Evolutionary conservation across 2,329 filamentous ascomycete species (phyloP).

Genomic region (Eurotiales sp.): DNA sequence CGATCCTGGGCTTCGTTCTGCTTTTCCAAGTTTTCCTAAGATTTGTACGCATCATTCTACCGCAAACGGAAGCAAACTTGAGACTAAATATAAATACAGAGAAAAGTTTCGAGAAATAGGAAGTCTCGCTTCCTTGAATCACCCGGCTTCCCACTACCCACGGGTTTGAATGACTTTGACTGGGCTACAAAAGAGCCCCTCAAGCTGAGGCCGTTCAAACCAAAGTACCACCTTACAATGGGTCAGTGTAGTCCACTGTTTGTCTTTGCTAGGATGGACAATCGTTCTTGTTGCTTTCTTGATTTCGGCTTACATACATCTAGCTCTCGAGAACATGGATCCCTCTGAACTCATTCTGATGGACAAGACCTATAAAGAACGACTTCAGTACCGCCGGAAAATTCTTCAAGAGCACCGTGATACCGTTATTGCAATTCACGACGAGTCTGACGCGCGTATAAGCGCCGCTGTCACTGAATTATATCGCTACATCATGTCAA

Average conservation of each 20-base stretch:
- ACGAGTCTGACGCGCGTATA: slow-evolving; percentile 36
- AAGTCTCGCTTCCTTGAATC: slow-evolving; percentile 14
- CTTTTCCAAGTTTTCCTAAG: slow-evolving; percentile 7
- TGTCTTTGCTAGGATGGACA: not conserved
- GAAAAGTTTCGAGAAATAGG: not conserved
- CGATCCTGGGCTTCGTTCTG: not conserved
- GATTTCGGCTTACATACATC: not conserved
- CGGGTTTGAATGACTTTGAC: slow-evolving; percentile 47
- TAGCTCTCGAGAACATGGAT: slow-evolving; percentile 52
- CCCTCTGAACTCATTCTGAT: slow-evolving; percentile 56
- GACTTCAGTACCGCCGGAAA: slow-evolving; percentile 48
- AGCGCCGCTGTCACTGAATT: slow-evolving; percentile 52
- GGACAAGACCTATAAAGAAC: slow-evolving; percentile 56
- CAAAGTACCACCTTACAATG: slow-evolving; percentile 63
- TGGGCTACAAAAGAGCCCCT: slow-evolving; percentile 51
- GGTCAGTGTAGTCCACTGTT: slow-evolving; percentile 37
- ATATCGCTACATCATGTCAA: slow-evolving; percentile 52
- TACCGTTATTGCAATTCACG: slow-evolving; percentile 38
- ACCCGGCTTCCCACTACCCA: slow-evolving; percentile 13
- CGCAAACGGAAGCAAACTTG: too few relatives aligned
- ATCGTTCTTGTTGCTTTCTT: not conserved
- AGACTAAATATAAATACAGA: too few relatives aligned
- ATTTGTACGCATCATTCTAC: slow-evolving; percentile 4
- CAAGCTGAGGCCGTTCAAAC: slow-evolving; percentile 56
- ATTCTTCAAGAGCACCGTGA: slow-evolving; percentile 45